phyloP scores from a whole-genome alignment of 2,329 filamentous ascomycete species.

The Trichothecium roseum region DNA sequence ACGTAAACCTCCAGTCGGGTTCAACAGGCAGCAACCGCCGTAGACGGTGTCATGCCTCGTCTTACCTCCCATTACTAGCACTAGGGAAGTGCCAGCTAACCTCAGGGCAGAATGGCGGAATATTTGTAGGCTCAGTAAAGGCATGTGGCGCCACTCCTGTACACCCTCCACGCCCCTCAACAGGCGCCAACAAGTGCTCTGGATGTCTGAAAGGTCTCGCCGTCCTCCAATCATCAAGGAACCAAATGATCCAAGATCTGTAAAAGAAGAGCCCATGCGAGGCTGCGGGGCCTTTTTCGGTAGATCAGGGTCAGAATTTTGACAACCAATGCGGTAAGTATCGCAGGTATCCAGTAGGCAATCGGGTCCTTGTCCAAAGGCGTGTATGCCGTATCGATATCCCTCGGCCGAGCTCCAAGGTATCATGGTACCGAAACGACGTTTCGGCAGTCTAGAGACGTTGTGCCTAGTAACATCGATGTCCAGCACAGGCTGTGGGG shows the following conservation, averaged over 20 bases:
- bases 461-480: constrained; percentile 7
- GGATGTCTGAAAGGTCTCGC: constrained; percentile 48
- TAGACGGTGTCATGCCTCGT: constrained; percentile 35
- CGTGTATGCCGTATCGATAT: constrained; percentile 32
- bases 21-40: constrained; percentile 43
- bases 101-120: constrained; percentile 63
- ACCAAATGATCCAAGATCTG: constrained; percentile 46
- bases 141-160: no score
- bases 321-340: constrained; percentile 25
- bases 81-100: constrained; percentile 35
- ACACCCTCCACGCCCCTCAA: no score
- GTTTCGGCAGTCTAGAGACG: constrained; percentile 17
- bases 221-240: constrained; percentile 67
- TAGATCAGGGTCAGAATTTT: constrained; percentile 14
- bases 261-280: constrained; percentile 69
- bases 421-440: constrained; percentile 52
- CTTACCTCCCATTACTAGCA: constrained; percentile 55
- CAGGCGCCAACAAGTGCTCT: constrained; percentile 56
- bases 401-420: constrained; percentile 24
- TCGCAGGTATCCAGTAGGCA: constrained; percentile 39
- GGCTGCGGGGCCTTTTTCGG: constrained; percentile 18
- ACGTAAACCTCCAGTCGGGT: constrained; percentile 35
- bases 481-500: no score
- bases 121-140: constrained; percentile 20
- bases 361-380: constrained; percentile 32